Evolutionary conservation across 208 protist genomes (phyloP).

Genomic region (Trypanosoma platydactyli): DNA sequence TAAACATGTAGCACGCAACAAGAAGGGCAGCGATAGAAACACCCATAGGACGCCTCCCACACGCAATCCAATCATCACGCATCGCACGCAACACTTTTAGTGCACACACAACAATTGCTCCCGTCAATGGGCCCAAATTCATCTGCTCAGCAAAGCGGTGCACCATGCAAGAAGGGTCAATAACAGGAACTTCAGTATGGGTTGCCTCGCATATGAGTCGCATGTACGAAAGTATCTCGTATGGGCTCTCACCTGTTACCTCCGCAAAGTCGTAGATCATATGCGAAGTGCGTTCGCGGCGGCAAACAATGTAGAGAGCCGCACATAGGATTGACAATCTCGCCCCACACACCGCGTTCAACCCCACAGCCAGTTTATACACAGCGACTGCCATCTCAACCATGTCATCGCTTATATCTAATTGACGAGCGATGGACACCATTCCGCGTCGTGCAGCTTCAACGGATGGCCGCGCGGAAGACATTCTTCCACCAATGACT

Average conservation of each 20-base stretch:
- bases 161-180: constrained; percentile 87
- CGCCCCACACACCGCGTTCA: constrained; percentile 78
- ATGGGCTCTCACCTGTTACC: constrained; percentile 47
- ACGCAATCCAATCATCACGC: constrained; percentile 91
- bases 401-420: constrained; percentile 79
- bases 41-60: constrained; percentile 85
- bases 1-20: constrained; percentile 85
- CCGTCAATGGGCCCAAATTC: constrained; percentile 66
- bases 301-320: constrained; percentile 85
- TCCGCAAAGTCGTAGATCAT: constrained; percentile 91
- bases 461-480: constrained; percentile 53
- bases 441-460: constrained; percentile 83
- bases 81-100: constrained; percentile 88
- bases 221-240: constrained; percentile 73
- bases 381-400: constrained; percentile 78
- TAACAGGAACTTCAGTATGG: constrained; percentile 77
- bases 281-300: constrained; percentile 79
- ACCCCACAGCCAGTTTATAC: constrained; percentile 72
- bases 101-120: constrained; percentile 78
- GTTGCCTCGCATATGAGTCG: constrained; percentile 76
- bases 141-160: constrained; percentile 86
- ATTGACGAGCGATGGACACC: constrained; percentile 64
- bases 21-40: constrained; percentile 89
- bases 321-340: constrained; percentile 71
- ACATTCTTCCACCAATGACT: constrained; percentile 17